Evolutionary conservation across 176 grass and related monocot genomes (phyloP).

Genomic region (Secale cereale): DNA sequence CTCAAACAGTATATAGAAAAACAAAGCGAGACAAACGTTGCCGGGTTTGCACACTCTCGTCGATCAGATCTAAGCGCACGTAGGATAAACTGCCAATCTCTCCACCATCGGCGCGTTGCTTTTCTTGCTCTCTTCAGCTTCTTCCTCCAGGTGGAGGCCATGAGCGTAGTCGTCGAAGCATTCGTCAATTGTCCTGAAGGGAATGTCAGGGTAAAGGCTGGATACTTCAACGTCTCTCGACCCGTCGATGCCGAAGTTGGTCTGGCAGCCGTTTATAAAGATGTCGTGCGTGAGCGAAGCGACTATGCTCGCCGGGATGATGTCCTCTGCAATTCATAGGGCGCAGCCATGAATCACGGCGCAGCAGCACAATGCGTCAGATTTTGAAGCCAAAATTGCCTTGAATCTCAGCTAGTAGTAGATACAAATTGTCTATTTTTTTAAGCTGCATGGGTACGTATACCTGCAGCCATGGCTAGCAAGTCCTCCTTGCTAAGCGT

Average conservation of each 20-base stretch:
- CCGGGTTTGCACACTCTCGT: background rate
- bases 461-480: slow-evolving; percentile 54
- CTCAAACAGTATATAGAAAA: background rate
- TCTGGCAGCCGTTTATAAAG: slow-evolving; percentile 82
- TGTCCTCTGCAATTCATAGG: slow-evolving; percentile 45
- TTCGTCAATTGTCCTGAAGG: slow-evolving; percentile 53
- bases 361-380: background rate
- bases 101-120: slow-evolving; percentile 14
- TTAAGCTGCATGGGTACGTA: background rate
- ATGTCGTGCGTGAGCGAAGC: slow-evolving; percentile 84
- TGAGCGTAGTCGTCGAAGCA: slow-evolving; percentile 59
- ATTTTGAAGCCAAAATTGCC: background rate
- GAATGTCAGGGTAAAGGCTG: slow-evolving; percentile 52
- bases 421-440: background rate
- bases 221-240: slow-evolving; percentile 46
- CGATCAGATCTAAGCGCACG: slow-evolving; percentile 1
- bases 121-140: slow-evolving; percentile 20
- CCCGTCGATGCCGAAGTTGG: slow-evolving; percentile 39
- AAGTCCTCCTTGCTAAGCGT: slow-evolving; percentile 45
- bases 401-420: background rate
- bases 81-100: slow-evolving; percentile 4
- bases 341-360: background rate
- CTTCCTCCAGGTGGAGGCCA: slow-evolving; percentile 13
- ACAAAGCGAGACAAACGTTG: background rate
- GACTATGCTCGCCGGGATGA: slow-evolving; percentile 65